Percentiles rank a stretch among this genome's conserved stretches.
Evolutionary conservation across 2,329 filamentous ascomycete genomes (phyloP).

Genomic region (Coniochaeta prunicola): DNA sequence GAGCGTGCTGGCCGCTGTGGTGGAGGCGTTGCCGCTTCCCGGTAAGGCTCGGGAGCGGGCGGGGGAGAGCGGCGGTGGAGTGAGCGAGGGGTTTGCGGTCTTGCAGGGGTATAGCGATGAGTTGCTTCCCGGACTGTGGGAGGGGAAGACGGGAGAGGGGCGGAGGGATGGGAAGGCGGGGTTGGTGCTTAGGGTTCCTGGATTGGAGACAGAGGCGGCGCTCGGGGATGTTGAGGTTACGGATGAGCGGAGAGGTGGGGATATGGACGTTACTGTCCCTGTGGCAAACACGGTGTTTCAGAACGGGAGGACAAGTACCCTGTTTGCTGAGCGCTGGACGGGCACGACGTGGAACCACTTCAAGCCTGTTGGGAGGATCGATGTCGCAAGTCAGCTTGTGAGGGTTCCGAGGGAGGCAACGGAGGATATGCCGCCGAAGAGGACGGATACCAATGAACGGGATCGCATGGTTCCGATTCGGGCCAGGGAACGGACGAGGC

Average conservation of each 20-base stretch:
- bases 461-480: neutral
- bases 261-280: slow-evolving; percentile 46
- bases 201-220: neutral
- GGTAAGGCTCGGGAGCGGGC: neutral
- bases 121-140: neutral
- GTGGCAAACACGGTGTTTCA: slow-evolving; percentile 15
- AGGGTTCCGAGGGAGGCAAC: neutral
- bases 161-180: slow-evolving; percentile 8
- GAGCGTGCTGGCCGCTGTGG: neutral
- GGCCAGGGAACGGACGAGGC: slow-evolving; percentile 1
- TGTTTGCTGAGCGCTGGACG: slow-evolving; percentile 8
- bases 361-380: slow-evolving; percentile 1
- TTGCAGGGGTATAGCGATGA: neutral
- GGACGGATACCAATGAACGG: too few relatives aligned
- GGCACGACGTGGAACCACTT: neutral
- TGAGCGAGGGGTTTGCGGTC: neutral
- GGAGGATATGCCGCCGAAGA: too few relatives aligned
- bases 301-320: slow-evolving; percentile 10
- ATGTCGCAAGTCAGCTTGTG: neutral
- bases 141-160: slow-evolving; percentile 6
- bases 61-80: neutral
- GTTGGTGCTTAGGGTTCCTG: slow-evolving; percentile 6
- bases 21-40: neutral
- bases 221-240: slow-evolving; percentile 27
- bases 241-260: neutral